A percentile compares a stretch with the other conserved stretches of the same genome.
Conservation (phyloP, 441 rosid genomes). For the Isatis lusitanica region DNA sequence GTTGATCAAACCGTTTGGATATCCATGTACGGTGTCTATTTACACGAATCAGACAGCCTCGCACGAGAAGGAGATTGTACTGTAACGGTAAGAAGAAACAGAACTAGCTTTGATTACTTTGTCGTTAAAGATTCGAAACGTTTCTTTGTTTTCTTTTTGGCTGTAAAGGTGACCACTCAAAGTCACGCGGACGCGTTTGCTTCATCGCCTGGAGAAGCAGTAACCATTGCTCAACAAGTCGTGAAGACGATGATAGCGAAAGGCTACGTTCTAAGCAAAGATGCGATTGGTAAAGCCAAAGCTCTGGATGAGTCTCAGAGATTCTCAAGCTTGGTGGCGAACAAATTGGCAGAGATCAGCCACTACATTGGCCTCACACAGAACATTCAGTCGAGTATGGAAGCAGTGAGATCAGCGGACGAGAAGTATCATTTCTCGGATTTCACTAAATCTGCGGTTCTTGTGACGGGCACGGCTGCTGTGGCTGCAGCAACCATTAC, state of each 20-base stretch:
- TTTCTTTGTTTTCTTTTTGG: not conserved
- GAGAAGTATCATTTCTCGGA: constrained; percentile 62
- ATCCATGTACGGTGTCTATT: constrained; percentile 54
- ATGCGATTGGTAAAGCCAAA: constrained; percentile 56
- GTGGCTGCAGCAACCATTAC: constrained; percentile 60
- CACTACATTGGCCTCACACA: constrained; percentile 54
- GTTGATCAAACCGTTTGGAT: constrained; percentile 70
- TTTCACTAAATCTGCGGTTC: constrained; percentile 52
- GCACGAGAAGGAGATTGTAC: constrained; percentile 39
- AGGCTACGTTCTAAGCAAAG: constrained; percentile 63
- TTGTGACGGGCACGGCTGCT: constrained; percentile 69
- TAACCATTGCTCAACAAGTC: constrained; percentile 59
- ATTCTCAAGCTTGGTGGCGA: constrained; percentile 49
- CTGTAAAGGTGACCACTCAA: constrained; percentile 43
- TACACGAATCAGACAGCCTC: constrained; percentile 50
- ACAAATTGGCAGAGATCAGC: constrained; percentile 54
- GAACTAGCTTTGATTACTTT: not conserved
- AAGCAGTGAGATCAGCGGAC: constrained; percentile 49
- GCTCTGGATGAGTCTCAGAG: constrained; percentile 54
- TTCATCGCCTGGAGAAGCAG: constrained; percentile 65
- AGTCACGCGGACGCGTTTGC: constrained; percentile 38
- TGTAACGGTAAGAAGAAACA: constrained; percentile 42
- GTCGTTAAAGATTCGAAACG: not conserved
- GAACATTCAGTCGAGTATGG: constrained; percentile 49
- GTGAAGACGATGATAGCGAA: constrained; percentile 59